Conservation (phyloP, 306 rosid species). For the Trifolium fragiferum region DNA sequence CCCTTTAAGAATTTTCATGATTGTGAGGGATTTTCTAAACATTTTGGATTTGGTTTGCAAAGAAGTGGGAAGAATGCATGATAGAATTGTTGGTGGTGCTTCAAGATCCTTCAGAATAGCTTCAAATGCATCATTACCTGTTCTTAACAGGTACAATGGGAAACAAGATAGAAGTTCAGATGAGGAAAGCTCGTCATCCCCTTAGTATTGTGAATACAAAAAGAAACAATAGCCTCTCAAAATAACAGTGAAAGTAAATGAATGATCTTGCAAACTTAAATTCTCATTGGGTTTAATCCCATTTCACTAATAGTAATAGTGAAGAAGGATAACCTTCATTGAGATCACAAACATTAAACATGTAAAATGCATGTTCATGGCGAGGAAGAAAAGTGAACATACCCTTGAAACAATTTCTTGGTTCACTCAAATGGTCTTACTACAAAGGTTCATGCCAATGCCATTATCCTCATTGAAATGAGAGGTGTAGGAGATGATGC, state of each 20-base stretch:
- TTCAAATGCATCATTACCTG: conserved; percentile 77
- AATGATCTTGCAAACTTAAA: conserved; percentile 39
- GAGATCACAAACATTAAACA: conserved; percentile 40
- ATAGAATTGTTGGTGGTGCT: conserved; percentile 77
- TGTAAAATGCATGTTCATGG: conserved; percentile 17
- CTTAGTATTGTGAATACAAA: conserved; percentile 55
- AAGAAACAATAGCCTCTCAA: conserved; percentile 49
- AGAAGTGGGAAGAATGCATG: conserved; percentile 92
- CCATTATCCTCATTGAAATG: conserved; percentile 37
- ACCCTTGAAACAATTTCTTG: conserved; percentile 11
- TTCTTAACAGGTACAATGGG: conserved; percentile 77
- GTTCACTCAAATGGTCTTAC: conserved; percentile 36
- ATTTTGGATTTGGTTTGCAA: conserved; percentile 90
- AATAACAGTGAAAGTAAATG: conserved; percentile 46
- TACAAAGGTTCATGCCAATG: conserved; percentile 33
- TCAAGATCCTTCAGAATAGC: conserved; percentile 88
- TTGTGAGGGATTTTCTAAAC: conserved; percentile 87
- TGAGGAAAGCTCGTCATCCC: conserved; percentile 91
- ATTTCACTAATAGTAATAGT: conserved; percentile 22
- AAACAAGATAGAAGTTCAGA: conserved; percentile 81
- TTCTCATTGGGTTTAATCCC: conserved; percentile 39
- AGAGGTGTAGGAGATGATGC: conserved; percentile 34
- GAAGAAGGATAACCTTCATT: conserved; percentile 20
- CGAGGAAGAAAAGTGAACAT: conserved; percentile 31
- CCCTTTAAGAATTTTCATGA: conserved; percentile 93